Evolutionary conservation across 2,329 filamentous ascomycete species (phyloP).

Genomic region (Ascochyta pisi): DNA sequence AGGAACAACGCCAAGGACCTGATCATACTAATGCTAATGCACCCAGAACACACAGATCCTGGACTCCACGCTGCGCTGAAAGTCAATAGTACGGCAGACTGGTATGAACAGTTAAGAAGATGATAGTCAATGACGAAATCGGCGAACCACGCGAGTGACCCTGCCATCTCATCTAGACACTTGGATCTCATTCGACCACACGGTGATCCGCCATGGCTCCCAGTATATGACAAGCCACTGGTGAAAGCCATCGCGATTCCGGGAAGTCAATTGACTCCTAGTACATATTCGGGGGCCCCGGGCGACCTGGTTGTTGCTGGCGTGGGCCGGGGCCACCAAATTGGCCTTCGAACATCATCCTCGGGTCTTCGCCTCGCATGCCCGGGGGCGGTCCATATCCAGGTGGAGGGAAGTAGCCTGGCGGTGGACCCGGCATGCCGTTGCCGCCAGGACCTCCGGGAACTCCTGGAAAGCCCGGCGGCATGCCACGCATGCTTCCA

Average conservation of each 20-base stretch:
- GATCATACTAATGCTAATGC: slow-evolving; percentile 7
- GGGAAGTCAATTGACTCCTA: slow-evolving; percentile 13
- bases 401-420: slow-evolving; percentile 45
- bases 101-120: slow-evolving; percentile 5
- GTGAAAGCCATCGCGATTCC: not conserved
- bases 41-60: slow-evolving; percentile 16
- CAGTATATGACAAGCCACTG: not conserved
- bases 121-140: not conserved
- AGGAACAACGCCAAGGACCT: slow-evolving; percentile 8
- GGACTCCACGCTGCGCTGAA: slow-evolving; percentile 27
- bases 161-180: not conserved
- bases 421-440: slow-evolving; percentile 45
- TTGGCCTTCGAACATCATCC: slow-evolving; percentile 48
- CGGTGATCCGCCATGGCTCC: not conserved
- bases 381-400: slow-evolving; percentile 41
- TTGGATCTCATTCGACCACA: not conserved
- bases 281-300: slow-evolving; percentile 44
- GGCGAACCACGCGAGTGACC: not conserved
- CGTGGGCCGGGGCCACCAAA: slow-evolving; percentile 41
- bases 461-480: slow-evolving; percentile 26
- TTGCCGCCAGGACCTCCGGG: slow-evolving; percentile 36
- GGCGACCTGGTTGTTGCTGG: slow-evolving; percentile 36
- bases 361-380: slow-evolving; percentile 44
- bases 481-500: slow-evolving; percentile 36
- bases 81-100: slow-evolving; percentile 15